Base-by-base conservation (phyloP, 1,139 yeast species). In the Saccharomyces hybrid region DNA sequence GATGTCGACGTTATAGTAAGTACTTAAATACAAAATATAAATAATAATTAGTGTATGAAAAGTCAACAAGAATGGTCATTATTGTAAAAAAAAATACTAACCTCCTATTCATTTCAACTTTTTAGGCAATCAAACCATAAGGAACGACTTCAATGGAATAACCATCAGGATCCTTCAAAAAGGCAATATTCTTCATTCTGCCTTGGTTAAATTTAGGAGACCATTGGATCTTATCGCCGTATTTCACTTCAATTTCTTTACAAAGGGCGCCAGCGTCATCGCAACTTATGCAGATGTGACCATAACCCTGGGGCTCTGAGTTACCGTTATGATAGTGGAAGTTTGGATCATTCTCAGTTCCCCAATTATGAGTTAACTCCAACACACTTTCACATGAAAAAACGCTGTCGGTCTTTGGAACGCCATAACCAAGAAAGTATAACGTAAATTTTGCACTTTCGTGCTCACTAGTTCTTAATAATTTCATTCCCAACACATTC, bases 331-430 rank as follows among this genome's bases (percentile, higher is more conserved):
- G 96, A 73, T 93, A 93, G 53, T 75, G 70, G 73, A 89, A 88
- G 13, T 78, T 77, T 11, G 79, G 77, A 59, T 91, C 96, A 28
- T 75, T 67, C 69, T 93, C 99, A 16, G 98, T 88, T 30, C 98
- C 99, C 84, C 89, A 90, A 73, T 93, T 93, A 75, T 89, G 95
- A 50, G 98, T 91, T 67, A 93, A 77, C 73, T 93, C 99, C 53
- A 93, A 72, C 8, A 93, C 71, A 27, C 93, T 85, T 69, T 88
- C 88, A 49, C 63, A 63, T 3, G 67, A 61, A 51, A 72, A 56
- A 25, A 76, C 69, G 48, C 61, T 56, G 41, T 78, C 75, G 51
- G 70, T 75, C 0, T 59, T 63, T 5, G 64, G 54, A 31, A 66
- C 66, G 47, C 77, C 79, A 72, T 83, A 91, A 20, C 89, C 96